phyloP scores from a whole-genome alignment of 1,284 basidiomycete species.

The Leucocoprinus gongylophorus region DNA sequence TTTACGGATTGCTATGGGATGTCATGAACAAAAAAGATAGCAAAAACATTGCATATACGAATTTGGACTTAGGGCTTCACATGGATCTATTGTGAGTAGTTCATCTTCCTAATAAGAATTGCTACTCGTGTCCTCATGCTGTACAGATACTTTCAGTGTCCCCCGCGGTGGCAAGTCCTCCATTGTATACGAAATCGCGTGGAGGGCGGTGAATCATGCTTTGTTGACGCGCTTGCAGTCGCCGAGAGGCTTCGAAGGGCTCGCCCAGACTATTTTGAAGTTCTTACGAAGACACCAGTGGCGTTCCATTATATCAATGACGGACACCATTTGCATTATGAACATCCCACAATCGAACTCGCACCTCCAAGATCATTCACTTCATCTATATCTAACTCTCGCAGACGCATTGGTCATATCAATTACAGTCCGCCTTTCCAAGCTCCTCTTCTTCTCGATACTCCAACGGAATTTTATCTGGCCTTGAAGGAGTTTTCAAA shows the following conservation, averaged over 20 bases:
- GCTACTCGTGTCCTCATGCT: neutral
- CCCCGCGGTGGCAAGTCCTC: conserved; percentile 87
- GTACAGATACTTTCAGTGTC: conserved; percentile 77
- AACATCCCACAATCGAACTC: conserved; percentile 80
- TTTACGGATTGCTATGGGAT: conserved; percentile 91
- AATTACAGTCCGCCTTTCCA: conserved; percentile 98
- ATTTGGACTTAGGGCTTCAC: conserved; percentile 83
- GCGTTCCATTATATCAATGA: conserved; percentile 92
- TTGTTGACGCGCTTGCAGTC: conserved; percentile 77
- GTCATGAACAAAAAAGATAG: conserved; percentile 69
- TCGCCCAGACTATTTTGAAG: conserved; percentile 49
- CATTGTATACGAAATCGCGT: conserved; percentile 85
- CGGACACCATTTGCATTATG: conserved; percentile 73
- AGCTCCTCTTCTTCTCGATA: conserved; percentile 57
- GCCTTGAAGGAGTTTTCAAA: conserved; percentile 63
- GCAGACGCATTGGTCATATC: conserved; percentile 47
- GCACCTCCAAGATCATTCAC: conserved; percentile 18
- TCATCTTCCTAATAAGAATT: neutral
- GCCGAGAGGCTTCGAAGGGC: conserved; percentile 51
- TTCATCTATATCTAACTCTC: conserved; percentile 16
- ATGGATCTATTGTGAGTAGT: conserved; percentile 81
- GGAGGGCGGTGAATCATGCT: conserved; percentile 81
- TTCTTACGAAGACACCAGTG: conserved; percentile 60
- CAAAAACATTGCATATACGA: conserved; percentile 94
- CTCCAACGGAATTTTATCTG: conserved; percentile 52